Conservation (phyloP, 2,329 filamentous ascomycete species). For the Cladophialophora psammophila region DNA sequence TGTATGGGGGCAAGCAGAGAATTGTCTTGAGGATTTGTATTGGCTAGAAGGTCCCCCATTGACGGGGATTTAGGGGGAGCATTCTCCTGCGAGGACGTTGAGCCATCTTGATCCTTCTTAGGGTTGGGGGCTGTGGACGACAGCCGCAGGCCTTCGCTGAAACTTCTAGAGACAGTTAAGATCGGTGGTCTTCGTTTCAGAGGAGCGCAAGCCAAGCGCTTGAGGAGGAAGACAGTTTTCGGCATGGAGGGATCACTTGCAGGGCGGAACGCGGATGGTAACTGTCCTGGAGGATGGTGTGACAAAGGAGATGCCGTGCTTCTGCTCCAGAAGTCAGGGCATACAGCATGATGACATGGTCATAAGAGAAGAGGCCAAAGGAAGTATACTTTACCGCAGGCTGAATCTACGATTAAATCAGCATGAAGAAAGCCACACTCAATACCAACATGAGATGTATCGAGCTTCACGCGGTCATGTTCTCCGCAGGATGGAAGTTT, state of each 20-base stretch:
- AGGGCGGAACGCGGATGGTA: not conserved
- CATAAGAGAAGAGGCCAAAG: not conserved
- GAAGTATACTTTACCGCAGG: not conserved
- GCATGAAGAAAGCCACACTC: not conserved
- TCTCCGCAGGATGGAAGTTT: not conserved
- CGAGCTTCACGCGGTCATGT: not conserved
- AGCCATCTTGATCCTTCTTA: slow-evolving; percentile 26
- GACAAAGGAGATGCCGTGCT: not conserved
- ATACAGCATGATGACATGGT: not conserved
- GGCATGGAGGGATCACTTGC: slow-evolving; percentile 16
- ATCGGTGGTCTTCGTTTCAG: slow-evolving; percentile 8
- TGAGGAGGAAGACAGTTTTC: slow-evolving; percentile 12
- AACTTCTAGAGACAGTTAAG: slow-evolving; percentile 13
- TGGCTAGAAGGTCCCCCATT: slow-evolving; percentile 47
- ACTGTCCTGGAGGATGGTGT: not conserved
- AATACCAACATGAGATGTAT: not conserved
- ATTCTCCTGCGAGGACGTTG: slow-evolving; percentile 7
- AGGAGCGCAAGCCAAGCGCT: slow-evolving; percentile 23
- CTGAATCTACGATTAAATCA: not conserved
- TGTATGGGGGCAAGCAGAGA: slow-evolving; percentile 66
- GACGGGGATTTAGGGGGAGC: slow-evolving; percentile 50
- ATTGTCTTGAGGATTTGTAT: slow-evolving; percentile 55
- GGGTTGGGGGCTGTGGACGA: not conserved
- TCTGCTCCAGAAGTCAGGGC: not conserved
- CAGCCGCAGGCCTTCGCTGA: slow-evolving; percentile 9